Evolutionary conservation across 257 asterid genomes (phyloP).

Genomic region (Schizonepeta tenuifolia): DNA sequence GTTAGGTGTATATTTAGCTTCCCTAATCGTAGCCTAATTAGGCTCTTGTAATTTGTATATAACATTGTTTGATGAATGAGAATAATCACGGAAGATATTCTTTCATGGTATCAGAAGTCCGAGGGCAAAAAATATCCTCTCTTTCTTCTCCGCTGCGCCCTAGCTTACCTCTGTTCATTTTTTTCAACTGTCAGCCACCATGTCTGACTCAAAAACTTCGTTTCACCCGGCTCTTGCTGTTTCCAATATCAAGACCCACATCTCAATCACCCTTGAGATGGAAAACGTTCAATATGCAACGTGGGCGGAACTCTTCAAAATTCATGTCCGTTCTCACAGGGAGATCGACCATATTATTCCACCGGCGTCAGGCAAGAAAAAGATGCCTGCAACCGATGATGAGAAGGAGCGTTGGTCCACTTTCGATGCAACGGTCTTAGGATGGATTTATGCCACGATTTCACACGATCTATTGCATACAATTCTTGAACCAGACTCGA

Average conservation of each 20-base stretch:
- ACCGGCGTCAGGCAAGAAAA: neutral
- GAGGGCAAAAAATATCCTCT: no score
- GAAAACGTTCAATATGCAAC: neutral
- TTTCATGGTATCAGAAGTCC: no score
- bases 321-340: neutral
- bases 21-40: no score
- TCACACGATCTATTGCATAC: neutral
- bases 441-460: neutral
- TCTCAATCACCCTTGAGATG: conserved; percentile 9
- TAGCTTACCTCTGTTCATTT: no score
- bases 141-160: no score
- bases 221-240: conserved; percentile 16
- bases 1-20: no score
- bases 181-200: no score
- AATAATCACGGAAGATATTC: no score
- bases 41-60: no score
- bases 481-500: neutral
- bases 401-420: neutral
- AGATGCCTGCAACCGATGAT: neutral
- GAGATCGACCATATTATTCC: neutral
- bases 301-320: neutral
- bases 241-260: conserved; percentile 1
- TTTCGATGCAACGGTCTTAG: neutral
- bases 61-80: no score
- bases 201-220: no score